Percentiles rank a stretch among this genome's conserved stretches.
Conservation (phyloP, 2,329 filamentous ascomycete genomes). For the Botrytis porri region DNA sequence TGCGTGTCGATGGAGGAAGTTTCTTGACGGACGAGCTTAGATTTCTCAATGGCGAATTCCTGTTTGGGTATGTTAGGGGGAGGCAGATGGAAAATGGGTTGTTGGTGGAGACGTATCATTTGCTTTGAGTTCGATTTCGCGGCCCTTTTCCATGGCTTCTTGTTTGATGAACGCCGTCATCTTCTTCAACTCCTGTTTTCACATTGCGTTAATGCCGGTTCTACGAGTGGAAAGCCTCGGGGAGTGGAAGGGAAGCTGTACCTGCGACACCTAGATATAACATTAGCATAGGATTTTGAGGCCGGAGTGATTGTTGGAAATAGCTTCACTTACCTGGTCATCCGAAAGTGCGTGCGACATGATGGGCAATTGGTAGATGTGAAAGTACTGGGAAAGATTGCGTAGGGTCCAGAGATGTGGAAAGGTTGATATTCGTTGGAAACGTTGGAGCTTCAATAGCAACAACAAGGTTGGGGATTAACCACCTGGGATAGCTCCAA, state of each 20-base stretch:
- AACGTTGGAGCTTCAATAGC: conserved; percentile 24
- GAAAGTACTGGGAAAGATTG: conserved; percentile 15
- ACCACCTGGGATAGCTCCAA: conserved; percentile 15
- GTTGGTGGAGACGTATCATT: conserved; percentile 56
- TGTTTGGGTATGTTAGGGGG: conserved; percentile 18
- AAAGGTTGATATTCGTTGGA: conserved; percentile 22
- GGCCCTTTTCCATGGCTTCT: conserved; percentile 94
- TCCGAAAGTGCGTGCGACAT: conserved; percentile 98
- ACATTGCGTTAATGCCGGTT: conserved; percentile 10
- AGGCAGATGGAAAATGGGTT: background rate
- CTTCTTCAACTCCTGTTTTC: conserved; percentile 79
- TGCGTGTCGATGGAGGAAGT: conserved; percentile 85
- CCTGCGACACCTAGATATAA: conserved; percentile 72
- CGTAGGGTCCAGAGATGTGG: conserved; percentile 17
- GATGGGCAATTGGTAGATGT: conserved; percentile 44
- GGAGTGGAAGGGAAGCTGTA: background rate
- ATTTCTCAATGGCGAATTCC: conserved; percentile 98
- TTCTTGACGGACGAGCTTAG: conserved; percentile 95
- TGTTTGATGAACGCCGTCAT: conserved; percentile 99
- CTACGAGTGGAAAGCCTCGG: background rate
- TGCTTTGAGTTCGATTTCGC: conserved; percentile 96
- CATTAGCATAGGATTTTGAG: conserved; percentile 24
- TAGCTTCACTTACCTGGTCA: conserved; percentile 69
- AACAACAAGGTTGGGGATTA: conserved; percentile 19
- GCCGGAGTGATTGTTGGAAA: conserved; percentile 7